phyloP scores from a whole-genome alignment of 495 filamentous ascomycete genomes.

The Neurospora sp. region DNA sequence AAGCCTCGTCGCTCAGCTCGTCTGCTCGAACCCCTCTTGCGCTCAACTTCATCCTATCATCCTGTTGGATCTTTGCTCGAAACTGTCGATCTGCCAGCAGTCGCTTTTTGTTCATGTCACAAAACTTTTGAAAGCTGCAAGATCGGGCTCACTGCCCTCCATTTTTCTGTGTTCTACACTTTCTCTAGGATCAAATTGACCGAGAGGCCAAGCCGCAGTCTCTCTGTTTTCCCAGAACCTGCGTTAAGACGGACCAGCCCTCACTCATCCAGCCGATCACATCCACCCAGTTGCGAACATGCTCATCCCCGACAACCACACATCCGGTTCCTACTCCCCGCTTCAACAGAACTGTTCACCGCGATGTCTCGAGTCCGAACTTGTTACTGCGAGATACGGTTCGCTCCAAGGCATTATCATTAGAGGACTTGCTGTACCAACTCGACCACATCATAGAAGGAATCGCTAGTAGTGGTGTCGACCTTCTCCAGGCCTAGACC shows the following conservation, averaged over 20 bases:
- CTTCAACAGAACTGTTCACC: background rate
- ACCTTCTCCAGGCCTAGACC: constrained; percentile 66
- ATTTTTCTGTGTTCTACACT: background rate
- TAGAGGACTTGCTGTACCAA: constrained; percentile 53
- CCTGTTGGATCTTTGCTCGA: background rate
- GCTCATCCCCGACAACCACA: background rate
- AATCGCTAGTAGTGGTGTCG: constrained; percentile 49
- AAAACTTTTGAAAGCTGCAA: background rate
- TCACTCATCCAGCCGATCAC: background rate
- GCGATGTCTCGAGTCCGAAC: background rate
- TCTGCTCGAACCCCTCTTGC: background rate
- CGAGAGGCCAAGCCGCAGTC: background rate
- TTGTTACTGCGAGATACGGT: background rate
- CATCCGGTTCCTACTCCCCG: background rate
- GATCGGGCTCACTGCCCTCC: background rate
- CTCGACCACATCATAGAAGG: constrained; percentile 76
- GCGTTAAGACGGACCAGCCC: background rate
- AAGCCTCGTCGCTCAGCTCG: background rate
- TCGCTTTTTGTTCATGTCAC: background rate
- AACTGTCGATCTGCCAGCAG: background rate
- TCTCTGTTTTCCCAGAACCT: background rate
- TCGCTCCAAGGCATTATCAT: background rate
- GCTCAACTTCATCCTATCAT: background rate
- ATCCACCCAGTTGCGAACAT: background rate
- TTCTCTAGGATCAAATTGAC: background rate